Conservation (phyloP, 805 yeast species). For the Myxozyma mucilagina region DNA sequence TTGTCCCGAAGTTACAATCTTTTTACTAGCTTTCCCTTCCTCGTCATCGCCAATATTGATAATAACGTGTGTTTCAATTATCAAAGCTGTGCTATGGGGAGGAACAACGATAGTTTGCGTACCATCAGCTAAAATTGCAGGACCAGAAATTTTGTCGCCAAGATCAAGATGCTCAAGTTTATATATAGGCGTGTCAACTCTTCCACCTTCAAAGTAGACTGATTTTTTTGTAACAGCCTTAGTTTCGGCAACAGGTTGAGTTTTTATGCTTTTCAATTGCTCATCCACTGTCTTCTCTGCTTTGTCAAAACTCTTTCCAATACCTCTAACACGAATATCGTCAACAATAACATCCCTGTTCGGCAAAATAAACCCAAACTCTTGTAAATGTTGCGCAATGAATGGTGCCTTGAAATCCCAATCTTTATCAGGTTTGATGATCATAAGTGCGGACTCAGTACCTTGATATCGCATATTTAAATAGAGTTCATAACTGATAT, state of each 20-base stretch:
- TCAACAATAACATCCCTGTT: constrained; percentile 62
- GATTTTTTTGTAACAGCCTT: constrained; percentile 41
- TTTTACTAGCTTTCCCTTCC: constrained; percentile 16
- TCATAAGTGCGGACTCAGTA: constrained; percentile 84
- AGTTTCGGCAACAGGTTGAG: constrained; percentile 2
- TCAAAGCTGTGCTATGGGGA: constrained; percentile 57
- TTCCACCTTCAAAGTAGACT: constrained; percentile 58
- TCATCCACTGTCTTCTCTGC: constrained; percentile 50
- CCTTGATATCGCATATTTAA: constrained; percentile 82
- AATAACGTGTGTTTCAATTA: constrained; percentile 63
- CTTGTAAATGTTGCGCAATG: constrained; percentile 58
- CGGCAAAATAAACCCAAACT: constrained; percentile 66
- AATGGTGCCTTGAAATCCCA: constrained; percentile 50
- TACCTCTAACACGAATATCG: constrained; percentile 71
- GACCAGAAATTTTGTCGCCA: constrained; percentile 63
- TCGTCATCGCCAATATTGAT: constrained; percentile 41
- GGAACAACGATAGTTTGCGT: constrained; percentile 79
- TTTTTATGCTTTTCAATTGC: constrained; percentile 48
- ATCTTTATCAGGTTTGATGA: constrained; percentile 40
- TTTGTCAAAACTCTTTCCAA: constrained; percentile 58
- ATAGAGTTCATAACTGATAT: constrained; percentile 59
- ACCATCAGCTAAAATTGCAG: constrained; percentile 74
- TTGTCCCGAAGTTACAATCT: constrained; percentile 10
- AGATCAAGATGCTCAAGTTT: constrained; percentile 52
- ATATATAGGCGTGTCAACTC: constrained; percentile 54